Evolutionary conservation across 192 early-diverging fungal genomes (phyloP), one percentile per base, ranked within the genome.

Genomic region (Oehlia diaphana): DNA sequence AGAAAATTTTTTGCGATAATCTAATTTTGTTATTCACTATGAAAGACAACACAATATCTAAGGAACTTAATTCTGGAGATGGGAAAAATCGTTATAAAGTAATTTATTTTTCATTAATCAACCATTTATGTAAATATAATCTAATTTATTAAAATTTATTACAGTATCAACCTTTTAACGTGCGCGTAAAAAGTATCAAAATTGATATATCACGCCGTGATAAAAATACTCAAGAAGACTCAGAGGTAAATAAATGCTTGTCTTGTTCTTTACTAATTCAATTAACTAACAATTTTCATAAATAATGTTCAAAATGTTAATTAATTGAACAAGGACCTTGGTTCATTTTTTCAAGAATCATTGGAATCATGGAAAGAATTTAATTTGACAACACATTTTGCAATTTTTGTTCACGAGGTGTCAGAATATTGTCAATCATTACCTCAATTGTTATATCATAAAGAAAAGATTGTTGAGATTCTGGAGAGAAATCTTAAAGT

Each of bases 381-480:
- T n/a, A 98, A 99, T 84, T 87, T 93, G 77, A 96, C 98, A 5
- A 87, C 84, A 44, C 89, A 93, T 71, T 99, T 95, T 82, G 88
- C 88, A 9, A 84, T 84, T 16, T 95, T 98, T 81, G 80, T 86
- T 26, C 84, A 87, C 16, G 92, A 94, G 9, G 86, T 97, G 31
- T 84, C 83, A 63, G 84, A 86, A 35, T 86, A 90, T 72, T 85
- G 89, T 73, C 87, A 92, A 81, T 93, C 94, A 14, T 86, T 99
- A 19, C 91, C 95, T n/a, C 91, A 94, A 80, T 86, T 99, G 26
- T 86, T 99, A 9, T 95, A 96, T 81, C 95, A 99, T 83, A 96
- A 97, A 81, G 89, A 93, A 7, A 82, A 86, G 23, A 92, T 99
- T 58, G 86, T 94, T 0, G 83, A 87, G 2, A 74, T 90, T 21